Percentiles rank a stretch among this genome's conserved stretches.
Evolutionary conservation across 2,329 filamentous ascomycete genomes (phyloP).

Genomic region (Macroventuria anomochaeta): DNA sequence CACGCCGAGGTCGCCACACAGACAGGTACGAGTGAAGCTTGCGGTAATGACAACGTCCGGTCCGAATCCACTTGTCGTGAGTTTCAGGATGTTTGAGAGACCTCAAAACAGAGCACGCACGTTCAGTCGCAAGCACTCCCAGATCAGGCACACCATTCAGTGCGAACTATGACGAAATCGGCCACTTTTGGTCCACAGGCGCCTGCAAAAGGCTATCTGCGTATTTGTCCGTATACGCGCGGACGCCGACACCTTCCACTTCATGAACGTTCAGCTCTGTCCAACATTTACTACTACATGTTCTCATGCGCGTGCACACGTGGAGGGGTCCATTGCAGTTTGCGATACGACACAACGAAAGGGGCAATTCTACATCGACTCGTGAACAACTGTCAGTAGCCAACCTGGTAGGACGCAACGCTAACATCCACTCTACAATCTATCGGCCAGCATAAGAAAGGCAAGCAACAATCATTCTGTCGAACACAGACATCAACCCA

Average conservation of each 20-base stretch:
- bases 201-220: background rate
- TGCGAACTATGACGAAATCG: slow-evolving; percentile 5
- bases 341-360: background rate
- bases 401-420: background rate
- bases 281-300: background rate
- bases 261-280: background rate
- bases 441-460: background rate
- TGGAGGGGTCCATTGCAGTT: background rate
- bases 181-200: background rate
- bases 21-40: background rate
- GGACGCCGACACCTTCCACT: background rate
- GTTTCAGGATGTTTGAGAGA: slow-evolving; percentile 1
- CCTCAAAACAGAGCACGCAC: background rate
- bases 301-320: background rate
- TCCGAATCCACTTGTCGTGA: slow-evolving; percentile 1
- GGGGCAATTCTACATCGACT: background rate
- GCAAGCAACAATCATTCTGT: background rate
- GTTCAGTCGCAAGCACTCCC: slow-evolving; percentile 10
- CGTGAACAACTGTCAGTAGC: background rate
- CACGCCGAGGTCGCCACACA: slow-evolving; percentile 13
- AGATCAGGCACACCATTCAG: slow-evolving; percentile 6
- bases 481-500: background rate
- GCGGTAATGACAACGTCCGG: background rate
- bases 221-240: background rate
- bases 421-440: background rate